phyloP scores from a whole-genome alignment of 768 basidiomycete genomes.

The Suillus discolor region DNA sequence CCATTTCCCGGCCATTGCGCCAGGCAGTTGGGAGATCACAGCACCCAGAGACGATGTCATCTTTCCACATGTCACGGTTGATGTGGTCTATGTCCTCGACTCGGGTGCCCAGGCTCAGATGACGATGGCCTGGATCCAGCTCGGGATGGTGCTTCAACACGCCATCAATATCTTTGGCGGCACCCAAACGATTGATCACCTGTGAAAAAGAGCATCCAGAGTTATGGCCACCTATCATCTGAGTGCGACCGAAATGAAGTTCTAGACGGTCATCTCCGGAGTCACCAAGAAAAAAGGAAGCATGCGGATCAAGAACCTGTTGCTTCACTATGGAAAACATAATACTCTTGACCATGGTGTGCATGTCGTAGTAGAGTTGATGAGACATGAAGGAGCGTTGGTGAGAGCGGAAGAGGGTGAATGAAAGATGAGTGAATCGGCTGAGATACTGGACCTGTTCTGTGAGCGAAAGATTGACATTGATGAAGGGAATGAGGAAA shows the following conservation, averaged over 20 bases:
- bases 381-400: background rate
- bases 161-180: conserved; percentile 20
- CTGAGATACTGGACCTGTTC: background rate
- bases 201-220: conserved; percentile 20
- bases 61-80: conserved; percentile 1
- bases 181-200: background rate
- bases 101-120: conserved; percentile 14
- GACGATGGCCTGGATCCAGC: conserved; percentile 24
- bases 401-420: background rate
- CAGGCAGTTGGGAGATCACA: conserved; percentile 1
- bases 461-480: background rate
- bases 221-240: background rate
- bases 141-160: conserved; percentile 24
- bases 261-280: conserved; percentile 27
- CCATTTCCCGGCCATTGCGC: background rate
- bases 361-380: conserved; percentile 20
- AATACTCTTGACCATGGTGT: conserved; percentile 32
- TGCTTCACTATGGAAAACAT: conserved; percentile 15
- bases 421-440: background rate
- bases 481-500: background rate
- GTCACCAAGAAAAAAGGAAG: conserved; percentile 24
- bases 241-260: background rate
- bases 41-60: background rate
- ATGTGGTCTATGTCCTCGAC: conserved; percentile 23
- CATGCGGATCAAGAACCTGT: conserved; percentile 19